Conservation (phyloP, 805 yeast genomes). For the Sugiyamaella floridensis region DNA sequence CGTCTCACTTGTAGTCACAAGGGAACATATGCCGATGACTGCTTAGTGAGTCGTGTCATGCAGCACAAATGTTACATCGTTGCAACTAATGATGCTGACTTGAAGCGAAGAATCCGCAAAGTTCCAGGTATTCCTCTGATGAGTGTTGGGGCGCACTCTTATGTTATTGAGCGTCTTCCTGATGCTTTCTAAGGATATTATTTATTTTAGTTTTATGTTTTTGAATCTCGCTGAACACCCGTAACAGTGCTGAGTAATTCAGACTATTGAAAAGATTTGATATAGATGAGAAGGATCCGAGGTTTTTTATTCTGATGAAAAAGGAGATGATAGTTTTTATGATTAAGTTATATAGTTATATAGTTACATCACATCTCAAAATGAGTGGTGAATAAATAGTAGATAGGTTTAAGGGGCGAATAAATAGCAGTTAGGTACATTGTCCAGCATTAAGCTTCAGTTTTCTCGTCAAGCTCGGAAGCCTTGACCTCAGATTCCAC, state of each 20-base stretch:
- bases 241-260: no score
- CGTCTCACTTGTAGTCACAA: conserved; percentile 84
- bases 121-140: conserved; percentile 95
- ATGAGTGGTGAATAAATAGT: neutral
- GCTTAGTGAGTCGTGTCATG: conserved; percentile 84
- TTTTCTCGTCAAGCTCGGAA: neutral
- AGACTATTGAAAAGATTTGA: no score
- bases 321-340: no score
- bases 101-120: conserved; percentile 88
- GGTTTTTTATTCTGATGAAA: no score
- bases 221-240: neutral
- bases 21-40: conserved; percentile 98
- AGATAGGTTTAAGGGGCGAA: neutral
- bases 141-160: conserved; percentile 92
- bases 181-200: conserved; percentile 48
- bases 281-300: no score
- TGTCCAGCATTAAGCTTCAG: neutral
- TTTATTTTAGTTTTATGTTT: neutral
- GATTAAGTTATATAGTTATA: no score
- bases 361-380: no score
- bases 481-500: neutral
- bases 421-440: no score
- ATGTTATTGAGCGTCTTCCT: conserved; percentile 90
- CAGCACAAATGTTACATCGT: conserved; percentile 97
- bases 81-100: conserved; percentile 96